Conservation (phyloP, 495 filamentous ascomycete genomes). For the Penicillium subrubescens region DNA sequence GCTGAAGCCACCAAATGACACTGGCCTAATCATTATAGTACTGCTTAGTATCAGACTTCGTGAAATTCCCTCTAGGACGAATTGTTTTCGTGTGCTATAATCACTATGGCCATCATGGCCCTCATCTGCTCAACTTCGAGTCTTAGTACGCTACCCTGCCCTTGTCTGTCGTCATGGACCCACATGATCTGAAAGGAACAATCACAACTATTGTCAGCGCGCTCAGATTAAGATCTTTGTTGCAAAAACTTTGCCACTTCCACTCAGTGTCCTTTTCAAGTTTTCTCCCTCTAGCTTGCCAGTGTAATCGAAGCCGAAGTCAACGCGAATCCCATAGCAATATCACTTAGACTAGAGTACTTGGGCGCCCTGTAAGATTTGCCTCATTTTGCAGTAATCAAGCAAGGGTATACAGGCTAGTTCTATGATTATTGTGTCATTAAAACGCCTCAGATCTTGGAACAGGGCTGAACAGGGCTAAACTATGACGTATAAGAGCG, state of each 20-base stretch:
- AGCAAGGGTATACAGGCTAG: neutral
- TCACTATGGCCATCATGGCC: neutral
- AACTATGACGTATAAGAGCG: neutral
- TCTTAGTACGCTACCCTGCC: neutral
- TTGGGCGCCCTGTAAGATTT: neutral
- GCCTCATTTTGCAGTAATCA: neutral
- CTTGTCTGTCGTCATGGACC: neutral
- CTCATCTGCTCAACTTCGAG: neutral
- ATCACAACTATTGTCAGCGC: too few relatives aligned
- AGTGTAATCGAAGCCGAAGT: too few relatives aligned
- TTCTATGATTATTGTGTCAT: neutral
- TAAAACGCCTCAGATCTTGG: neutral
- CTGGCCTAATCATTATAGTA: neutral
- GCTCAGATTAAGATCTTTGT: too few relatives aligned
- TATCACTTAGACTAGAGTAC: too few relatives aligned
- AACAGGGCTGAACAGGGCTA: conserved; percentile 1
- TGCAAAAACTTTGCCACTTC: too few relatives aligned
- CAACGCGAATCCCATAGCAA: too few relatives aligned
- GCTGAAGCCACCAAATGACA: neutral
- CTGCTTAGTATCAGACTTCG: too few relatives aligned
- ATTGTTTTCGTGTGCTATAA: too few relatives aligned
- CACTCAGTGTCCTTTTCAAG: too few relatives aligned
- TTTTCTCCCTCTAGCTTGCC: too few relatives aligned
- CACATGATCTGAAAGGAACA: neutral
- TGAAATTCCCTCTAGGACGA: too few relatives aligned